Base-by-base conservation (phyloP, 2,329 filamentous ascomycete species). In the Aspergillus viridinutans region DNA sequence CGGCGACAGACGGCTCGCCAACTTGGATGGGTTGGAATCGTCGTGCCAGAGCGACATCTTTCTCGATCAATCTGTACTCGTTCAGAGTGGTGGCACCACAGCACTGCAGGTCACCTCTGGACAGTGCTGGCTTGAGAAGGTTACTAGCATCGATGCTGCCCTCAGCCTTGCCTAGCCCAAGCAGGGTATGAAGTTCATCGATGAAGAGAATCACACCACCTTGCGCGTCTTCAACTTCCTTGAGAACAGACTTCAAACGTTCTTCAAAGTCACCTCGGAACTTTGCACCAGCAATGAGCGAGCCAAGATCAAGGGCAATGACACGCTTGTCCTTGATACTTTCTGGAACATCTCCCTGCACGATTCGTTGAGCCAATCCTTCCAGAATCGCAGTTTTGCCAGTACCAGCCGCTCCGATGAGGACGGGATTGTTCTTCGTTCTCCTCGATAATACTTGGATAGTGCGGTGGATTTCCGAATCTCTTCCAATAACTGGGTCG, bases 261-360 rank as follows among this genome's bases (percentile, higher is more conserved):
- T 99, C 94, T 72, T 99, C 94, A 58, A 99, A 97, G 67, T 99
- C 94, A 50, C 94, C 94, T 50, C 94, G 81, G 67, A 94, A 99
- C 69, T 97, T 97, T 47, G 94, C 92, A 50, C 94, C 94, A 1
- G 94, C 94, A 66, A 99, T 97, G 17, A 99, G 83, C 38, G 90
- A 91, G 2, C 94, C 94, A 4, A 99, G 81, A 67, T 99, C 94
- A 40, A 97, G 76, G 6, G 88, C 85, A 55, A 97, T 85, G 25
- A 99, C 93, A 53, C 87, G 83, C 75, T 97, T 97, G 66, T 97
- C 88, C 76, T 96, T 96, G 72, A 99, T 89, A 64, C 90, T 96
- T 74, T 97, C 94, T 0, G 94, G 93, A 0, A 97, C 92, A 75
- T 97, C 93, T 2, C 93, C 93, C 62, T 87, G 84, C 1, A 97